phyloP scores from a whole-genome alignment of 305 asterid species.

The Solanum hybrid region DNA sequence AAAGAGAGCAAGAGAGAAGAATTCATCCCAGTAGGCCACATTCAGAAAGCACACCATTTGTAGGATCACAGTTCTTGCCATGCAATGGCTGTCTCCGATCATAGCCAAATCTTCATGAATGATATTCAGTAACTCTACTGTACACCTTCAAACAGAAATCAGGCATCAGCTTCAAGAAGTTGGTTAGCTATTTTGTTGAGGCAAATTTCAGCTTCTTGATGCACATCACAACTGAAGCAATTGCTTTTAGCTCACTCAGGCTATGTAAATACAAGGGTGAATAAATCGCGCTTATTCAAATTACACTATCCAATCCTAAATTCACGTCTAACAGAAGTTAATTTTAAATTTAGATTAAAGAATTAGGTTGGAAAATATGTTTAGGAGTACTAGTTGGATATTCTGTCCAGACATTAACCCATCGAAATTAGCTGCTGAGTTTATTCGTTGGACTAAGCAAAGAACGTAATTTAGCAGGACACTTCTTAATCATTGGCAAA shows the following conservation, averaged over 20 bases:
- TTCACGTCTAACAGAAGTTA: not conserved
- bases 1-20: not conserved
- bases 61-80: slow-evolving; percentile 25
- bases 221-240: not conserved
- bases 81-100: not conserved
- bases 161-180: not conserved
- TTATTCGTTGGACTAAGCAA: not conserved
- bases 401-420: not conserved
- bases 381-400: not conserved
- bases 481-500: not conserved
- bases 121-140: not conserved
- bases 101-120: not conserved
- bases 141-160: not conserved
- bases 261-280: not conserved
- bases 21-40: not conserved
- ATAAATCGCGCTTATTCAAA: not conserved
- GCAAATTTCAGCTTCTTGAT: not conserved
- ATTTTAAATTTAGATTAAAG: not conserved
- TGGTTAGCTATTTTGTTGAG: not conserved
- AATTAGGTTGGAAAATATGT: not conserved
- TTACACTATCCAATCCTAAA: not conserved
- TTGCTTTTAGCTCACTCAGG: not conserved
- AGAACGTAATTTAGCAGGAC: not conserved
- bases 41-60: not conserved
- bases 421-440: not conserved